phyloP scores from a whole-genome alignment of 345 rosid genomes.

The Syzygium oleosum region DNA sequence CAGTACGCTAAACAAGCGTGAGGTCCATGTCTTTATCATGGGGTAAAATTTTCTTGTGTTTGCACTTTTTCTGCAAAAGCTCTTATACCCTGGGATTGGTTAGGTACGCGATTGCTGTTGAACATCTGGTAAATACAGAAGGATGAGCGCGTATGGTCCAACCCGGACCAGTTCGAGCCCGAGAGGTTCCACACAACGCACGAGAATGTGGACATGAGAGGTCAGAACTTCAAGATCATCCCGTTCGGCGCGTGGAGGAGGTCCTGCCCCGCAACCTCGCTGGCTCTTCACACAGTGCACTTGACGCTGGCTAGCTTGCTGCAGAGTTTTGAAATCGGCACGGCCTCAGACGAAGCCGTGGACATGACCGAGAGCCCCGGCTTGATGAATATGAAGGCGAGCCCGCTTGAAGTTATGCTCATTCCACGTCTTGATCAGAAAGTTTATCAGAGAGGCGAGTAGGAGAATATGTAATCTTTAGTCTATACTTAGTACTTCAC shows the following conservation, averaged over 20 bases:
- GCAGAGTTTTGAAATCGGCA: neutral
- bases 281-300: conserved; percentile 22
- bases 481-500: neutral
- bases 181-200: conserved; percentile 25
- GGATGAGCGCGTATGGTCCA: conserved; percentile 12
- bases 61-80: too few relatives aligned
- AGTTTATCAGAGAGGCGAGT: neutral
- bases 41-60: neutral
- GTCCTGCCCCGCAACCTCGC: conserved; percentile 22
- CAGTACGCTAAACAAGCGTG: neutral
- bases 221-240: conserved; percentile 23
- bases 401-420: conserved; percentile 1
- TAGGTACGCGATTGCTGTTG: conserved; percentile 13
- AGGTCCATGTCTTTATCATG: neutral
- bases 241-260: conserved; percentile 29
- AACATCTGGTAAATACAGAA: conserved; percentile 22
- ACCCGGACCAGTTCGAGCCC: conserved; percentile 14
- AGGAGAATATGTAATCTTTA: neutral
- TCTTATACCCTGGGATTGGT: neutral
- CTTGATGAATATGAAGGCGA: neutral
- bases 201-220: conserved; percentile 8
- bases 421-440: neutral
- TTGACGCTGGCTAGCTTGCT: conserved; percentile 26
- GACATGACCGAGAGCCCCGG: conserved; percentile 1
- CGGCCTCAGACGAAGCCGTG: neutral